These are phyloP conservation scores for Lepidium africanum DNA, from an alignment of 345 rosid genomes.

Conservation along the genomic window DNA sequence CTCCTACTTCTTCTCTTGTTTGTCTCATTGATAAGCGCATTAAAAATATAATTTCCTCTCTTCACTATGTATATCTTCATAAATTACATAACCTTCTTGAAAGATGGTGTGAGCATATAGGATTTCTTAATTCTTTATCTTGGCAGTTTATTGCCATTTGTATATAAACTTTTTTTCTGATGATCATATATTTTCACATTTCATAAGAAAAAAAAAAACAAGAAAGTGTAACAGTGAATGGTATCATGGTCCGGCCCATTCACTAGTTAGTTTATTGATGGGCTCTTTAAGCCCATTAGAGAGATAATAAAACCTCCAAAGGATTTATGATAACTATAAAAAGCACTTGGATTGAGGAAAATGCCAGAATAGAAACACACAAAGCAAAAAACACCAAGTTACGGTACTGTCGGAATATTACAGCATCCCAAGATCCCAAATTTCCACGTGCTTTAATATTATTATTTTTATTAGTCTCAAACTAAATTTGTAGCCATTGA, in stretches of 20 bases:
- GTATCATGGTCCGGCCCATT: not conserved
- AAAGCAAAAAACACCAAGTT: slow-evolving; percentile 13
- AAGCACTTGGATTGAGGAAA: not conserved
- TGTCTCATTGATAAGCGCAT: too few species aligned
- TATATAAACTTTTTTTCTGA: too few species aligned
- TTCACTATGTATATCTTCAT: too few species aligned
- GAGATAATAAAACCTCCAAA: not conserved
- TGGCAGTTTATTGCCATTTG: too few species aligned
- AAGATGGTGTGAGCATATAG: too few species aligned
- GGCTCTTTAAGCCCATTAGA: not conserved
- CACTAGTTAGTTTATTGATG: not conserved
- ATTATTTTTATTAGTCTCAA: not conserved
- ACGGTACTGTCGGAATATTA: slow-evolving; percentile 19
- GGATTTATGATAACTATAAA: not conserved
- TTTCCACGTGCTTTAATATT: not conserved
- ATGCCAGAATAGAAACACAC: not conserved
- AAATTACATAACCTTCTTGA: too few species aligned
- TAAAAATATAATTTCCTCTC: too few species aligned
- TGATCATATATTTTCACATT: too few species aligned
- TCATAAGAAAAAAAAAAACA: too few species aligned
- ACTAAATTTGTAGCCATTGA: slow-evolving; percentile 6
- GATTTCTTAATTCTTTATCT: too few species aligned
- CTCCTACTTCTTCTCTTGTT: too few species aligned
- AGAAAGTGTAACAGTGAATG: too few species aligned
- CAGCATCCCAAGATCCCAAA: slow-evolving; percentile 12